Evolutionary conservation across 441 rosid species (phyloP).

Genomic region (Jatropha podagrica): DNA sequence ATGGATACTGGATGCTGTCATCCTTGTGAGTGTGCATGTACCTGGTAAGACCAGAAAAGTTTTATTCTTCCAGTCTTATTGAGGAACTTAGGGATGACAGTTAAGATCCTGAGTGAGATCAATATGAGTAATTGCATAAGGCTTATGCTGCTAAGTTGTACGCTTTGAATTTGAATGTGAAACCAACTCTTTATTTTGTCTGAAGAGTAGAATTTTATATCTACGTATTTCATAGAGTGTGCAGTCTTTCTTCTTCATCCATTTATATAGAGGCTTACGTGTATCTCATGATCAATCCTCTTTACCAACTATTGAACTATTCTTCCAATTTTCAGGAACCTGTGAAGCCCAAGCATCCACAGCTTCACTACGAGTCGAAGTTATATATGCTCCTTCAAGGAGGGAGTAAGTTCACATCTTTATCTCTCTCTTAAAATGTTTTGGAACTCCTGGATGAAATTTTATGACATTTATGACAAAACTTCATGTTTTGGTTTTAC

Average conservation of each 20-base stretch:
- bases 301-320: constrained; percentile 5
- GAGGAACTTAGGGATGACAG: background rate
- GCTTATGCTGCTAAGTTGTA: background rate
- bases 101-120: background rate
- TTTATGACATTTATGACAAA: background rate
- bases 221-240: background rate
- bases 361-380: constrained; percentile 97
- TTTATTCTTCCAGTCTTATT: background rate
- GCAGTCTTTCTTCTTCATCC: background rate
- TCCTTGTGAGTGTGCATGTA: background rate
- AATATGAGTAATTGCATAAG: background rate
- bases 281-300: background rate
- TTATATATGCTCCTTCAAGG: constrained; percentile 97
- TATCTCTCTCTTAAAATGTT: background rate
- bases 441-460: background rate
- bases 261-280: background rate
- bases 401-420: constrained; percentile 61
- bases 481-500: constrained; percentile 3
- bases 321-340: constrained; percentile 60
- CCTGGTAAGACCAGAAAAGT: background rate
- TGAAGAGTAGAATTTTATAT: background rate
- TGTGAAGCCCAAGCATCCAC: constrained; percentile 93
- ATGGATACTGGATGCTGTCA: background rate
- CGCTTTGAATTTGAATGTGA: background rate
- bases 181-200: background rate